phyloP scores from a whole-genome alignment of 306 rosid species.

The Trifolium dubium region DNA sequence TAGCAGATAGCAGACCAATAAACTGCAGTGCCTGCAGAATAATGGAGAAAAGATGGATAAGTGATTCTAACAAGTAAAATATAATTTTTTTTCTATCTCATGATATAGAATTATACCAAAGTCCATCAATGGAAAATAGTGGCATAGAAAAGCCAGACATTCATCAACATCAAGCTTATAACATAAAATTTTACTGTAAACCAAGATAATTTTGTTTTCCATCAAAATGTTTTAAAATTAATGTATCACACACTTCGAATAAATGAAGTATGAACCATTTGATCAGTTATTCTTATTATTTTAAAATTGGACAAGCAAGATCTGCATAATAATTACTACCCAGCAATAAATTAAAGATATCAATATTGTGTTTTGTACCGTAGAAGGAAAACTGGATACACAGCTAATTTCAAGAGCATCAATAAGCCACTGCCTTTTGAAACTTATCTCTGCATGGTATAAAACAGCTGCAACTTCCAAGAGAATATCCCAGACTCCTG shows the following conservation, averaged over 20 bases:
- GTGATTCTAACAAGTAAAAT: too few species aligned
- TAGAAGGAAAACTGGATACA: constrained; percentile 76
- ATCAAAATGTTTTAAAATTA: constrained; percentile 21
- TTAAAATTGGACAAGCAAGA: constrained; percentile 10
- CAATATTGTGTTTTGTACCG: constrained; percentile 58
- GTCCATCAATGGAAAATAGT: constrained; percentile 21
- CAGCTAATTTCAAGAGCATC: constrained; percentile 91
- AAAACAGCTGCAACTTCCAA: constrained; percentile 79
- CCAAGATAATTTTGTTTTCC: constrained; percentile 19
- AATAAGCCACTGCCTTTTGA: constrained; percentile 81
- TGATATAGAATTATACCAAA: constrained; percentile 1
- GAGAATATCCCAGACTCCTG: constrained; percentile 83
- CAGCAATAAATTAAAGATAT: constrained; percentile 7
- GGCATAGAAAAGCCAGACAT: not conserved
- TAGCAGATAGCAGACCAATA: constrained; percentile 76
- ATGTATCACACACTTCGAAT: constrained; percentile 1
- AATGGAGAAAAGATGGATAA: constrained; percentile 28
- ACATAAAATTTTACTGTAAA: constrained; percentile 6
- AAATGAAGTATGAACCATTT: not conserved
- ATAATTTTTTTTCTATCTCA: constrained; percentile 4
- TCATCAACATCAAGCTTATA: not conserved
- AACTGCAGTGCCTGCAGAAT: constrained; percentile 68
- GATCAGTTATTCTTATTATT: not conserved
- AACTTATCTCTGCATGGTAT: constrained; percentile 73
- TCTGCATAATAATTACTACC: constrained; percentile 2